Percentiles rank a stretch among this genome's conserved stretches.
Conservation (phyloP, 768 basidiomycete species). For the Gelatoporia subvermispora region DNA sequence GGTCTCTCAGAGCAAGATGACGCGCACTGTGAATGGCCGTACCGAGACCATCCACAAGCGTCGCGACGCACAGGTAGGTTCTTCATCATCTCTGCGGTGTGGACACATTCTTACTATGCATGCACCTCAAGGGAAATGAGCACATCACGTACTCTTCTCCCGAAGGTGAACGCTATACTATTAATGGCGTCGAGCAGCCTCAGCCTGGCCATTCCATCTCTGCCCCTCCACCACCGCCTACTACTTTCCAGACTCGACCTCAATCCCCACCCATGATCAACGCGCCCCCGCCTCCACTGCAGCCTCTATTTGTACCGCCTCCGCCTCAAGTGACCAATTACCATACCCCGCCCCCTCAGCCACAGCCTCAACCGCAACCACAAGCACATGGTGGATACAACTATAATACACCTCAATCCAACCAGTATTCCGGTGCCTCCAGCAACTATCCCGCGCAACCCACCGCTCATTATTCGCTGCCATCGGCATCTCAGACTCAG, state of each 20-base stretch:
- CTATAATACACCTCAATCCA: no score
- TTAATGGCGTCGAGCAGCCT: conserved; percentile 59
- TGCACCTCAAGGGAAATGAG: conserved; percentile 58
- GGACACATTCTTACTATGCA: conserved; percentile 11
- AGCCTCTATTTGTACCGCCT: background rate
- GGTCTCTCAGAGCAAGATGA: conserved; percentile 51
- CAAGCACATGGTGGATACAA: no score
- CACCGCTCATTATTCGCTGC: no score
- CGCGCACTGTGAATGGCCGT: conserved; percentile 60
- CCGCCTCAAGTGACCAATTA: no score
- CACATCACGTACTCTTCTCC: conserved; percentile 61
- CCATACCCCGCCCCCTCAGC: no score
- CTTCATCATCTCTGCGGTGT: background rate
- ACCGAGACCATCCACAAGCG: conserved; percentile 53
- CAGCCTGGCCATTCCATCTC: background rate
- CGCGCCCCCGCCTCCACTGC: background rate
- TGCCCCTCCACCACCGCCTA: background rate
- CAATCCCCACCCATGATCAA: background rate
- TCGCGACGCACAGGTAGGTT: conserved; percentile 54
- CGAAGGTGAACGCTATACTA: conserved; percentile 61
- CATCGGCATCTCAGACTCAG: background rate
- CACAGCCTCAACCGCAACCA: no score
- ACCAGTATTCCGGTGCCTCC: no score
- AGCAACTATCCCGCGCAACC: no score
- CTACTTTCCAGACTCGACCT: background rate